Base-by-base conservation (phyloP, 1,284 basidiomycete genomes). In the Fistulinella staudtii region DNA sequence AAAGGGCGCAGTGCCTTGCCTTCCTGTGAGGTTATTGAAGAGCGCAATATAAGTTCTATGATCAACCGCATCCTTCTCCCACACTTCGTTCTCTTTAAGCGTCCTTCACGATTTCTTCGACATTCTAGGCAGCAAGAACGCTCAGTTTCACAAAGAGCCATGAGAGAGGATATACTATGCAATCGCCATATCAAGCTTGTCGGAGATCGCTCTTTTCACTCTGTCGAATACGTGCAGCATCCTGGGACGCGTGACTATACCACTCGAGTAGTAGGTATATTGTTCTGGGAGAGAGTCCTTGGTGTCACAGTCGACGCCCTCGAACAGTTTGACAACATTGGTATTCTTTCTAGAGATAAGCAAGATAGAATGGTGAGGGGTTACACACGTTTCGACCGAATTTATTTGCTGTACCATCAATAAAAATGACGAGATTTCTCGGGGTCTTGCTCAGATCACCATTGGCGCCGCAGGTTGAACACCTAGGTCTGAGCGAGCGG, bases 231-330 rank as follows among this genome's bases (percentile, higher is more conserved):
- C 34, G 21, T 53, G 22, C 2, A 56, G 37, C 18, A 48, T 57
- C 33, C 55, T 60, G 0, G 63, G 66, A n/a, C 64, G 65, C 5
- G 68, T 71, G 5, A 71, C 68, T 20, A 70, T 64, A 1, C 69
- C 72, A 36, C 70, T 72, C 40, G 66, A 70, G 40, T 74, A 74
- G 48, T 65, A 70, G 6, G 58, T 62, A 28, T 61, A 52, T 41
- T 69, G 67, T 7, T 51, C 48, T 4, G 49, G 46, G 4, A 29
- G 14, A n/a, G 55, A 46, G 38, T 43, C 31, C 41, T 50, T 49
- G 44, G 36, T 51, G 42, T 66, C 39, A 35, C 39, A 30, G 17
- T 55, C 41, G 23, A 49, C 41, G 25, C 45, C 43, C 25, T 46
- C 45, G 29, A 51, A 55, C 11, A 59, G 39, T 43, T 61, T 62